These are phyloP conservation scores for Colletotrichum theobromicola DNA, from an alignment of 2,329 filamentous ascomycete genomes.

Conservation along the genomic window DNA sequence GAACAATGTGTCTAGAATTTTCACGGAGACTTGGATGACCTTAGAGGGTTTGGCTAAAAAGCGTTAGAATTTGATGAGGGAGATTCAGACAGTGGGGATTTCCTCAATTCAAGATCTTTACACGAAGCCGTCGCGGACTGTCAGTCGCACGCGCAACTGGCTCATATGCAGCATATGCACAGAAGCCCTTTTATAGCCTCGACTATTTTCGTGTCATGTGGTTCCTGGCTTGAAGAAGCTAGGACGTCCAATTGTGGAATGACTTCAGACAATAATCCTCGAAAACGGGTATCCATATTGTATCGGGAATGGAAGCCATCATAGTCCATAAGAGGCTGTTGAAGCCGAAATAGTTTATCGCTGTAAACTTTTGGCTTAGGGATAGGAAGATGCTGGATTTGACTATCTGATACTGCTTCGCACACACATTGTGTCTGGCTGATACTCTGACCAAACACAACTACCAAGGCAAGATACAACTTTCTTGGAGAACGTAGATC, in stretches of 20 bases:
- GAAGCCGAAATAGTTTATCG: neutral
- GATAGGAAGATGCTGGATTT: accelerated
- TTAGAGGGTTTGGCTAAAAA: too few relatives aligned
- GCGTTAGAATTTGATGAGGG: too few relatives aligned
- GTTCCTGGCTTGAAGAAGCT: neutral
- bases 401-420: neutral
- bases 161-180: neutral
- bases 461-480: accelerated
- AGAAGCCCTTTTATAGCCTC: neutral
- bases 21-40: too few relatives aligned
- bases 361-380: accelerated
- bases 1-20: too few relatives aligned
- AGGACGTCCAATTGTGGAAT: accelerated
- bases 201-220: accelerated
- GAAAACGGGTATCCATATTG: neutral
- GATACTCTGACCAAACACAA: neutral
- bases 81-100: too few relatives aligned
- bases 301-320: neutral
- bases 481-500: neutral
- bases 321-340: neutral
- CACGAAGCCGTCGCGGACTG: neutral
- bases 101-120: neutral
- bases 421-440: neutral
- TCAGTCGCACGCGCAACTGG: neutral
- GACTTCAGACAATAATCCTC: neutral